Evolutionary conservation across 163 green algal genomes (phyloP).

Genomic region (Chlorella variabilis): DNA sequence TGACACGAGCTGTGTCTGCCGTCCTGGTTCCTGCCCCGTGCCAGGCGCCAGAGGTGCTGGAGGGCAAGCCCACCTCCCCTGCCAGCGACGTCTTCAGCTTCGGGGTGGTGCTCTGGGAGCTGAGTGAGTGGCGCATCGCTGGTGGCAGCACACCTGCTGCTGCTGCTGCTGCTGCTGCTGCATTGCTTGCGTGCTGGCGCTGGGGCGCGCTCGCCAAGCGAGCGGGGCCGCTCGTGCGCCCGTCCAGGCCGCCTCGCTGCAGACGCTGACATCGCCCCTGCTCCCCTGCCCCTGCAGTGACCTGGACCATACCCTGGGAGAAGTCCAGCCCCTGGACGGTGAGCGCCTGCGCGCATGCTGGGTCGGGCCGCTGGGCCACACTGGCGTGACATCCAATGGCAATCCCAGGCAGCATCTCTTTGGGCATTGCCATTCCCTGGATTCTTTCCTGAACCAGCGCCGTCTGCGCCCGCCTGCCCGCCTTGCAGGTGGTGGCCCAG

Average conservation of each 20-base stretch:
- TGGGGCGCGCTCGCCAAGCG: no score
- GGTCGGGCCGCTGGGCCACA: not conserved
- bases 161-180: not conserved
- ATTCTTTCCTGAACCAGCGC: not conserved
- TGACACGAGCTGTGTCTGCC: no score
- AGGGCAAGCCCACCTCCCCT: not conserved
- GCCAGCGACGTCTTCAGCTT: conserved; percentile 8
- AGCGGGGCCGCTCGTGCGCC: no score
- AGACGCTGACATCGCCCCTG: not conserved
- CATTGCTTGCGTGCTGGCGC: no score
- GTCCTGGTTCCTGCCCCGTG: no score
- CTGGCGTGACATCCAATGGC: not conserved
- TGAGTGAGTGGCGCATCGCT: not conserved
- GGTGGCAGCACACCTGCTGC: not conserved
- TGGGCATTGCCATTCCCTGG: not conserved
- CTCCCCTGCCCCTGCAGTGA: not conserved
- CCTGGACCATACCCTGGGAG: conserved; percentile 9
- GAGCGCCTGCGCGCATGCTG: not conserved
- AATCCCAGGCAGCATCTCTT: not conserved
- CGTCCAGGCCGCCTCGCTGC: not conserved
- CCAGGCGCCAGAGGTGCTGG: conserved; percentile 11
- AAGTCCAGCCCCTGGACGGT: conserved; percentile 4
- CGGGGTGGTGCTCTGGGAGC: not conserved
- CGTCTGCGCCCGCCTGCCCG: not conserved
- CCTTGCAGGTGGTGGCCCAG: not conserved